These are phyloP conservation scores for Lasiodiplodia gonubiensis DNA, from an alignment of 2,329 filamentous ascomycete species.

Conservation along the genomic window DNA sequence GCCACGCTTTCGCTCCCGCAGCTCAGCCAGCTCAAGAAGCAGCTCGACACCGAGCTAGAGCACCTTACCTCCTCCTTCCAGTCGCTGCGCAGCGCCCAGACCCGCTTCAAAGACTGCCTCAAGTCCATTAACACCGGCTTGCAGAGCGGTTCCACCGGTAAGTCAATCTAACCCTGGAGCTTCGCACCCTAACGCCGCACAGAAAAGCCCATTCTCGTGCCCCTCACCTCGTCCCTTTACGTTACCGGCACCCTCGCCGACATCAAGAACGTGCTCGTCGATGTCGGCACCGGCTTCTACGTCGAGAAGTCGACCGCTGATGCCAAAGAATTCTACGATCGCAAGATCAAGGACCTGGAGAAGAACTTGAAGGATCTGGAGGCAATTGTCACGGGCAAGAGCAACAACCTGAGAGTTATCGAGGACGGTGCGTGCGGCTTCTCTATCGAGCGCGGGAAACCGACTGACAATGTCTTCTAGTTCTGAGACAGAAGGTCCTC, in stretches of 20 bases:
- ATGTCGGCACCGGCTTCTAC: conserved; percentile 92
- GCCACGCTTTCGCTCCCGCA: conserved; percentile 81
- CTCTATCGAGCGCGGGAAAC: background rate
- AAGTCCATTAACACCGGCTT: conserved; percentile 72
- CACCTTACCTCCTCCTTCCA: conserved; percentile 90
- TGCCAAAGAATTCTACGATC: conserved; percentile 69
- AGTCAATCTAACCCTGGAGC: background rate
- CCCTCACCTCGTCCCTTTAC: conserved; percentile 92
- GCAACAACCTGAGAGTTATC: conserved; percentile 80
- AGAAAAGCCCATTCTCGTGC: conserved; percentile 79
- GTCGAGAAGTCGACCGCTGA: conserved; percentile 79
- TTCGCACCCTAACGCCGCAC: conserved; percentile 36
- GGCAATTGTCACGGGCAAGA: conserved; percentile 75
- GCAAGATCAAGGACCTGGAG: conserved; percentile 70
- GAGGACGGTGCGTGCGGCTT: conserved; percentile 67
- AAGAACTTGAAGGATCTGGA: conserved; percentile 71
- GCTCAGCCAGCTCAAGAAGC: conserved; percentile 90
- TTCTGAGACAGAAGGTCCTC: conserved; percentile 29
- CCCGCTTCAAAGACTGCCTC: conserved; percentile 90
- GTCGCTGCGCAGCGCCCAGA: conserved; percentile 86
- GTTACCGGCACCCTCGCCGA: conserved; percentile 77
- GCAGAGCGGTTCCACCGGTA: conserved; percentile 40
- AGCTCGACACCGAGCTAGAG: conserved; percentile 94
- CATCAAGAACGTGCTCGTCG: conserved; percentile 64
- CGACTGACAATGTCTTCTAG: conserved; percentile 1